phyloP scores from a whole-genome alignment of 441 rosid species.

The Populus trichocarpa region DNA sequence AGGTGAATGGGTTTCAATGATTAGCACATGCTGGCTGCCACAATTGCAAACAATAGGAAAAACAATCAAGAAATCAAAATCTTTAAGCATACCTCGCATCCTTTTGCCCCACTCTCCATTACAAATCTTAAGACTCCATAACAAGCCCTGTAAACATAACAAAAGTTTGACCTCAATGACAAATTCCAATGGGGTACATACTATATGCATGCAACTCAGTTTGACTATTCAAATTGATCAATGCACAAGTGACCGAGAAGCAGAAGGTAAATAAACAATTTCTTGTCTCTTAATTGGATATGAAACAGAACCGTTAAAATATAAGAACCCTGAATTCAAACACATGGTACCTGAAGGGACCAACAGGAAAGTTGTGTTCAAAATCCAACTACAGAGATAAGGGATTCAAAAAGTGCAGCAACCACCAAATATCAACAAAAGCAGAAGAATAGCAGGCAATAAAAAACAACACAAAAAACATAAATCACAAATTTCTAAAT shows the following conservation, averaged over 20 bases:
- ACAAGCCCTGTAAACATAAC: constrained; percentile 42
- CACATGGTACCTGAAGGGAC: neutral
- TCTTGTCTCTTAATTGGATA: neutral
- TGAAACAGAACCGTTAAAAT: neutral
- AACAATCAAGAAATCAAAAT: neutral
- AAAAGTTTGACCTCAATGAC: neutral
- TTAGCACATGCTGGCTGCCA: neutral
- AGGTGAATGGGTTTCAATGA: neutral
- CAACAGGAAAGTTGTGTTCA: neutral
- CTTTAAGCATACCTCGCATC: constrained; percentile 51
- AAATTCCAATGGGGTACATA: neutral
- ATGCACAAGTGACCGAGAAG: neutral
- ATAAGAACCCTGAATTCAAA: neutral
- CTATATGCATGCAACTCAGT: neutral
- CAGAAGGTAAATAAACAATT: neutral
- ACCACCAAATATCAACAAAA: neutral
- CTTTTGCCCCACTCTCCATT: constrained; percentile 80
- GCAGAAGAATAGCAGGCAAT: neutral
- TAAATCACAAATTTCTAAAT: neutral
- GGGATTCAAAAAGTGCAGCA: neutral
- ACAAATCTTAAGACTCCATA: constrained; percentile 68
- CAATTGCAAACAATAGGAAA: neutral
- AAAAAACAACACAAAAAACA: too few relatives aligned
- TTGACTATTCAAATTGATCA: neutral
- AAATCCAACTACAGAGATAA: neutral